Evolutionary conservation across 371 early-diverging fungal genomes (phyloP).

Genomic region (Lichtheimia corymbifera): DNA sequence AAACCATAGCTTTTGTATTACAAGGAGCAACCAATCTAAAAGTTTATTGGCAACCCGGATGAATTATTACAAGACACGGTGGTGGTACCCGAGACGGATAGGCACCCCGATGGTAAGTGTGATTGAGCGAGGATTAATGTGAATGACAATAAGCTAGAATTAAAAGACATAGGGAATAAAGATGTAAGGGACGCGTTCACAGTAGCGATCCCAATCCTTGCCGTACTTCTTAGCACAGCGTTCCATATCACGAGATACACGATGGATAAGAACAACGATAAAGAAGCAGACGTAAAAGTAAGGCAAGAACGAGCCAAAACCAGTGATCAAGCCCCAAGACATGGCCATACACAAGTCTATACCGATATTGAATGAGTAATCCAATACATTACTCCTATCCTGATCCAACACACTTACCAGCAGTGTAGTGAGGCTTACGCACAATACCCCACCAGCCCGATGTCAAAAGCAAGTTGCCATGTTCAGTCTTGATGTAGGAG

Average conservation of each 20-base stretch:
- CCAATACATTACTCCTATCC: too few species aligned
- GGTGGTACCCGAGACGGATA: too few species aligned
- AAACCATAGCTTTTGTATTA: too few species aligned
- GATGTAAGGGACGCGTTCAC: slow-evolving; percentile 72
- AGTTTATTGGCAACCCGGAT: too few species aligned
- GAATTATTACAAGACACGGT: too few species aligned
- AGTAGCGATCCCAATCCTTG: slow-evolving; percentile 85
- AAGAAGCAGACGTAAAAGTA: slow-evolving; percentile 90
- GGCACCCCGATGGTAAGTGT: too few species aligned
- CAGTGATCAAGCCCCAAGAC: slow-evolving; percentile 81
- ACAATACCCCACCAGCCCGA: slow-evolving; percentile 89
- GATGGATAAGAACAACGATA: slow-evolving; percentile 76
- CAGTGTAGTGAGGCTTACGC: slow-evolving; percentile 85
- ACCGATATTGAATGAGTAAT: not conserved
- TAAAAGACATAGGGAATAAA: slow-evolving; percentile 71
- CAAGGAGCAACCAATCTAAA: too few species aligned
- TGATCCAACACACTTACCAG: slow-evolving; percentile 32
- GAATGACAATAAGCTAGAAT: too few species aligned
- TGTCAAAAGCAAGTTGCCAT: slow-evolving; percentile 75
- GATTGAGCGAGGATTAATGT: too few species aligned
- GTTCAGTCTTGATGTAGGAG: slow-evolving; percentile 72
- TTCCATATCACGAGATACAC: slow-evolving; percentile 80
- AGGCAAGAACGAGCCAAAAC: slow-evolving; percentile 75
- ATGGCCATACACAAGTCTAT: slow-evolving; percentile 76
- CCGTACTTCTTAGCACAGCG: slow-evolving; percentile 86